Conservation (phyloP, 495 filamentous ascomycete genomes). For the Aspergillus nanangensis region DNA sequence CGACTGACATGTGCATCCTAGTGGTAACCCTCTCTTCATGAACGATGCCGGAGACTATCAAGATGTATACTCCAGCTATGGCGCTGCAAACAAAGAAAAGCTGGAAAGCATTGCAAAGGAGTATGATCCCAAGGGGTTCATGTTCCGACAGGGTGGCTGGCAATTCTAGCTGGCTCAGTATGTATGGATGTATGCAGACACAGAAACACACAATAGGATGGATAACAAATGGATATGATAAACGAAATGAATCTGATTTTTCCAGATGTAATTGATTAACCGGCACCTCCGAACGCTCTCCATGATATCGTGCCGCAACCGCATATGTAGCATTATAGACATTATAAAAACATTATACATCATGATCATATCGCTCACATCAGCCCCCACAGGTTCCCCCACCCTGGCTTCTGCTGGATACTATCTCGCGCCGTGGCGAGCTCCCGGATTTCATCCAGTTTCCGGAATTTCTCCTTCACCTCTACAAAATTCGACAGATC, state of each 20-base stretch:
- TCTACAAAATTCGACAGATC: constrained; percentile 20
- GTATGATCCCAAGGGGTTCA: constrained; percentile 25
- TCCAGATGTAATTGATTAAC: background rate
- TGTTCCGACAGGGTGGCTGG: constrained; percentile 11
- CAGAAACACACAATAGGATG: no score
- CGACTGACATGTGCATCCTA: background rate
- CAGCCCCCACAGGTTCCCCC: constrained; percentile 15
- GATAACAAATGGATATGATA: background rate
- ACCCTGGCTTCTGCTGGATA: constrained; percentile 3
- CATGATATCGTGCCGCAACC: background rate
- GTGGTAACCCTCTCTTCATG: constrained; percentile 11
- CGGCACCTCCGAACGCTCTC: background rate
- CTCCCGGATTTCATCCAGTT: constrained; percentile 13
- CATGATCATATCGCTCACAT: constrained; percentile 5
- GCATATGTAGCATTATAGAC: background rate
- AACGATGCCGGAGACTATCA: constrained; percentile 27
- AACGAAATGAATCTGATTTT: no score
- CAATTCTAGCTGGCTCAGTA: background rate
- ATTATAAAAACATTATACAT: no score
- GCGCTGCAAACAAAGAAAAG: constrained; percentile 14
- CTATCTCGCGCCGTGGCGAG: constrained; percentile 8
- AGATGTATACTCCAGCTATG: constrained; percentile 31
- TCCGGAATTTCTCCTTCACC: constrained; percentile 9
- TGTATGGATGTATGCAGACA: no score
- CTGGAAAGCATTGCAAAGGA: constrained; percentile 21